Evolutionary conservation across 2,329 filamentous ascomycete species (phyloP).

Genomic region (Fusarium sp.): DNA sequence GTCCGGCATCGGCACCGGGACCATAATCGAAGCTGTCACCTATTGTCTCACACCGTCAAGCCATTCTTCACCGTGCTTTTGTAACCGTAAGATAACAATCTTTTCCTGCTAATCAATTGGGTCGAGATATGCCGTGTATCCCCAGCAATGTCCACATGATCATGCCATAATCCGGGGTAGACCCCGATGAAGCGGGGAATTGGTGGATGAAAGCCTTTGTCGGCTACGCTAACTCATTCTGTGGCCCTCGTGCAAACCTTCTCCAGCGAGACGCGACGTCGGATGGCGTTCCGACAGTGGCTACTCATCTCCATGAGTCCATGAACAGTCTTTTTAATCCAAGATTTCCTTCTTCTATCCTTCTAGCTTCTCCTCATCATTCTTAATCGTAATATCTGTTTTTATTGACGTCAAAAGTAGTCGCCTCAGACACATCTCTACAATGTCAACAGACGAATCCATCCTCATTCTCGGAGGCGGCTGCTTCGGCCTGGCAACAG

Average conservation of each 20-base stretch:
- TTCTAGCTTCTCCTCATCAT: too few species aligned
- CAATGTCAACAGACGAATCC: slow-evolving; percentile 15
- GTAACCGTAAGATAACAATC: too few species aligned
- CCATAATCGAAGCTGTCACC: not conserved
- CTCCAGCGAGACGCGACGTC: slow-evolving; percentile 6
- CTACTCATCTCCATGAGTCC: not conserved
- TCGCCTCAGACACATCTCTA: rapidly evolving
- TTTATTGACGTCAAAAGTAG: too few species aligned
- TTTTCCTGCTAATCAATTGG: not conserved
- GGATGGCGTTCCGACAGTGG: slow-evolving; percentile 19
- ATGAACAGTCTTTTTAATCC: too few species aligned
- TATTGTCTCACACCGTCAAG: too few species aligned
- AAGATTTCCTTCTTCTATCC: too few species aligned
- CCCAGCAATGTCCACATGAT: not conserved
- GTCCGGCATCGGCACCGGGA: not conserved
- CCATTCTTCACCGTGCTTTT: rapidly evolving
- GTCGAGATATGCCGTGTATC: not conserved
- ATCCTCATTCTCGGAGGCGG: slow-evolving; percentile 30
- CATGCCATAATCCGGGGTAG: slow-evolving; percentile 17
- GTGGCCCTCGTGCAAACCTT: slow-evolving; percentile 4
- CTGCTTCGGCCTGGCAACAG: slow-evolving; percentile 25
- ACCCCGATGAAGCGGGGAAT: slow-evolving; percentile 17
- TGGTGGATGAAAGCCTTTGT: slow-evolving; percentile 1
- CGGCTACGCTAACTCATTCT: slow-evolving; percentile 33
- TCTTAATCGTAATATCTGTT: too few species aligned